Base-by-base conservation (phyloP, 2,329 filamentous ascomycete species). In the Venturia nashicola region DNA sequence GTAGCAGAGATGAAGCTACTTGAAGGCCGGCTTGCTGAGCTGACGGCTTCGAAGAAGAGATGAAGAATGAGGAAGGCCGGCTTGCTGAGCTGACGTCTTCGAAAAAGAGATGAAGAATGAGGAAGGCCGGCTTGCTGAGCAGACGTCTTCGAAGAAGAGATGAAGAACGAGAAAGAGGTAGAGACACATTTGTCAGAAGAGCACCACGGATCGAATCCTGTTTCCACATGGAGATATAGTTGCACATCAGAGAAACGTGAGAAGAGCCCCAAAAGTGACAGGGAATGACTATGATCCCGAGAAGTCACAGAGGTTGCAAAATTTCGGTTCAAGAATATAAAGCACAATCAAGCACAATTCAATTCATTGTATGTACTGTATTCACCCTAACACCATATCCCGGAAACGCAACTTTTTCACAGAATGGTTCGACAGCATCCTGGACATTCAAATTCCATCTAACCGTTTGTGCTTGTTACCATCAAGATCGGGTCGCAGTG, bases 1-100 rank as follows among this genome's bases (percentile, higher is more conserved):
- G 61, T 62, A 42, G 59, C 32, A 23, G 27, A 59, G 60, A 61
- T 63, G 34, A 48, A 54, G 54, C 42, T 59, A 63, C 61, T 63
- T 40, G 34, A 63, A 14, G 51, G 61, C 48, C 36, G 34, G 48
- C 61, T 63, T 32, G 61, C 48, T 57, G 46, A 55, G 36, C 39
- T 63, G 61, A 55, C 61, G 46, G 39, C 48, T 57, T 36, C 61
- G 32, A 63, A 55, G 51, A 14, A 36, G 32, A 54, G 5, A 54
- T n/a, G n/a, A n/a, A n/a, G n/a, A n/a, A n/a, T n/a, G n/a, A n/a
- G n/a, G n/a, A n/a, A n/a, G n/a, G 61, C 48, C 36, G 34, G 48
- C 61, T 63, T 32, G 61, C 48, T 57, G 46, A 55, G 36, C 39
- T 63, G 61, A 55, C 61, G 46, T 23, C 48, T 57, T 36, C 61